Conservation (phyloP, 495 filamentous ascomycete species). For the Chlorociboria aeruginascens region DNA sequence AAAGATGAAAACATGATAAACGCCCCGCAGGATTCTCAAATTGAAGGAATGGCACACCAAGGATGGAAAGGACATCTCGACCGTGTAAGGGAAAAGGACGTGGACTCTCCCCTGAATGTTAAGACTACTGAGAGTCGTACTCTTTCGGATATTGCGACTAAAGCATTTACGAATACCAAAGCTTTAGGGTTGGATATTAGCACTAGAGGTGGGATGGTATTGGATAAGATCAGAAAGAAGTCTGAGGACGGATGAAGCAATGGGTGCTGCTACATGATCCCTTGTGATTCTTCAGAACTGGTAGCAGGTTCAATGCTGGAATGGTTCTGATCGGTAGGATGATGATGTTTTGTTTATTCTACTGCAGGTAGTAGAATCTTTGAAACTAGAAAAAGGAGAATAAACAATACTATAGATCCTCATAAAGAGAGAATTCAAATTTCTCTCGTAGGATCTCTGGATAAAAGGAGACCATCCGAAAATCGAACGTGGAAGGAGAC, state of each 20-base stretch:
- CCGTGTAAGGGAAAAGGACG: conserved; percentile 7
- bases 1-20: conserved; percentile 14
- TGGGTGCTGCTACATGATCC: not conserved
- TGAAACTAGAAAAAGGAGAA: too few species aligned
- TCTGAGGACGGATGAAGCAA: not conserved
- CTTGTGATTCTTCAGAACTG: not conserved
- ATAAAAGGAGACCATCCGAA: too few species aligned
- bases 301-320: too few species aligned
- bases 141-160: conserved; percentile 14
- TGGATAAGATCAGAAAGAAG: conserved; percentile 9
- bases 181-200: conserved; percentile 3
- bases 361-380: too few species aligned
- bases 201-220: conserved; percentile 2
- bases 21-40: not conserved
- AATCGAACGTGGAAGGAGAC: too few species aligned
- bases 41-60: conserved; percentile 2
- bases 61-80: conserved; percentile 16
- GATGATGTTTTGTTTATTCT: too few species aligned
- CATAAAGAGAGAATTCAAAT: too few species aligned
- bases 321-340: too few species aligned
- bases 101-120: not conserved
- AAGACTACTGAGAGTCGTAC: not conserved
- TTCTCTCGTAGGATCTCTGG: too few species aligned
- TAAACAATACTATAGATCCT: too few species aligned
- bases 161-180: conserved; percentile 10